Percentiles rank a stretch among this genome's conserved stretches.
phyloP scores from a whole-genome alignment of 805 yeast species.

The Pichia californica region DNA sequence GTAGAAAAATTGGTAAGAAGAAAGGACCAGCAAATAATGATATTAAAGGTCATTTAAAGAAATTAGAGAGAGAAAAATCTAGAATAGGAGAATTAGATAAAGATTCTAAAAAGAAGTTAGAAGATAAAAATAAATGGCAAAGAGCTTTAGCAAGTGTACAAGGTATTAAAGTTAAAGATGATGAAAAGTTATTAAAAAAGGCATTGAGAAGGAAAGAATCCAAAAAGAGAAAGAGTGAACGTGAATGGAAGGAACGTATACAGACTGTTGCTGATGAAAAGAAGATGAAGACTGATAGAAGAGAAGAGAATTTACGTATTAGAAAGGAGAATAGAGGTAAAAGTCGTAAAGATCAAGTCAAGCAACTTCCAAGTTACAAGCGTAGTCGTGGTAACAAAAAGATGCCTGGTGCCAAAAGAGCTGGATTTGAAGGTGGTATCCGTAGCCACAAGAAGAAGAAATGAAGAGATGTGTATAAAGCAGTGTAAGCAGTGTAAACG shows the following conservation, averaged over 20 bases:
- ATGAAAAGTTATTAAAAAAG: conserved; percentile 79
- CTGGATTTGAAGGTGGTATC: conserved; percentile 82
- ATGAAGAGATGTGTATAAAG: not conserved
- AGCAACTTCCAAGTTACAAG: conserved; percentile 57
- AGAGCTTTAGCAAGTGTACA: conserved; percentile 79
- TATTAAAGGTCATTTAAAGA: conserved; percentile 70
- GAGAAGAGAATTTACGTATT: conserved; percentile 85
- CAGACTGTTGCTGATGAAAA: conserved; percentile 70
- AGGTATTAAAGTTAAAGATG: conserved; percentile 83
- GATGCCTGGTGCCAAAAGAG: conserved; percentile 26
- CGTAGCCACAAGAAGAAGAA: conserved; percentile 18
- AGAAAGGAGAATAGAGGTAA: conserved; percentile 83
- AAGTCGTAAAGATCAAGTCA: conserved; percentile 66
- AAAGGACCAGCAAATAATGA: conserved; percentile 88
- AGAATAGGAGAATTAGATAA: conserved; percentile 52
- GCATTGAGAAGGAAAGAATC: conserved; percentile 80
- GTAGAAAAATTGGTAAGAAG: conserved; percentile 52
- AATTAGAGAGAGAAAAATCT: conserved; percentile 66
- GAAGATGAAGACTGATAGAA: conserved; percentile 70
- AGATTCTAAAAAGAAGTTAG: conserved; percentile 52
- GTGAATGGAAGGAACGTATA: conserved; percentile 89
- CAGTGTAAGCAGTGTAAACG: too few species aligned
- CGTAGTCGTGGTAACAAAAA: conserved; percentile 33
- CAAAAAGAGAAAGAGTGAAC: conserved; percentile 76
- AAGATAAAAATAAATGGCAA: conserved; percentile 80